Evolutionary conservation across 2,329 filamentous ascomycete species (phyloP).

Genomic region (Epichloe bromicola): DNA sequence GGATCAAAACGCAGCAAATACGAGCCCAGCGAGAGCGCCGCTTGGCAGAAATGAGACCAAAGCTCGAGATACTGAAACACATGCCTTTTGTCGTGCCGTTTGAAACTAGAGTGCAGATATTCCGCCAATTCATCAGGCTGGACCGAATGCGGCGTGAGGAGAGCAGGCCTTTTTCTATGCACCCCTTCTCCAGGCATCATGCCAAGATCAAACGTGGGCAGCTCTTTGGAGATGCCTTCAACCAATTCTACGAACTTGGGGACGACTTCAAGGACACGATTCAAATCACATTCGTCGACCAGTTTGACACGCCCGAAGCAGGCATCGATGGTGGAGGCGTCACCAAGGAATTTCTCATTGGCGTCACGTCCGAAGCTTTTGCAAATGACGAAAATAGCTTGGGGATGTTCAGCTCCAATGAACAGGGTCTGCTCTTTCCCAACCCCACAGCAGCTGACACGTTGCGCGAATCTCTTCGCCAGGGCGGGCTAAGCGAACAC

Average conservation of each 20-base stretch:
- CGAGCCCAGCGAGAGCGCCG: conserved; percentile 56
- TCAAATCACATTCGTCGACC: conserved; percentile 89
- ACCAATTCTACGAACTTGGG: conserved; percentile 68
- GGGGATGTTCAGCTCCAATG: conserved; percentile 69
- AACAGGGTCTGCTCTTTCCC: conserved; percentile 76
- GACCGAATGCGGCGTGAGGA: conserved; percentile 34
- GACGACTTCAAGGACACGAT: conserved; percentile 87
- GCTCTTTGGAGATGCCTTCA: conserved; percentile 76
- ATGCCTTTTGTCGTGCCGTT: conserved; percentile 98
- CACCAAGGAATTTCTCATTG: conserved; percentile 91
- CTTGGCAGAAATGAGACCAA: conserved; percentile 67
- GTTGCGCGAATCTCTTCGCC: conserved; percentile 43
- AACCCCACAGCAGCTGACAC: conserved; percentile 70
- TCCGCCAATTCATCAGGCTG: conserved; percentile 77
- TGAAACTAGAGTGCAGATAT: conserved; percentile 78
- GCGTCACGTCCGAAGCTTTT: conserved; percentile 77
- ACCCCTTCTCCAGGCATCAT: conserved; percentile 45
- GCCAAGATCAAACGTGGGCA: conserved; percentile 67
- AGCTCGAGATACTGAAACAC: conserved; percentile 81
- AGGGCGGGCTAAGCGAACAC: conserved; percentile 36
- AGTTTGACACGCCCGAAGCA: conserved; percentile 75
- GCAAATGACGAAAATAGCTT: conserved; percentile 30
- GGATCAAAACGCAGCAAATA: conserved; percentile 49
- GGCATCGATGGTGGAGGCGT: conserved; percentile 96
- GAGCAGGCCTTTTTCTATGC: conserved; percentile 4